Conservation (phyloP, 2,329 filamentous ascomycete genomes). For the Fusarium humuli region DNA sequence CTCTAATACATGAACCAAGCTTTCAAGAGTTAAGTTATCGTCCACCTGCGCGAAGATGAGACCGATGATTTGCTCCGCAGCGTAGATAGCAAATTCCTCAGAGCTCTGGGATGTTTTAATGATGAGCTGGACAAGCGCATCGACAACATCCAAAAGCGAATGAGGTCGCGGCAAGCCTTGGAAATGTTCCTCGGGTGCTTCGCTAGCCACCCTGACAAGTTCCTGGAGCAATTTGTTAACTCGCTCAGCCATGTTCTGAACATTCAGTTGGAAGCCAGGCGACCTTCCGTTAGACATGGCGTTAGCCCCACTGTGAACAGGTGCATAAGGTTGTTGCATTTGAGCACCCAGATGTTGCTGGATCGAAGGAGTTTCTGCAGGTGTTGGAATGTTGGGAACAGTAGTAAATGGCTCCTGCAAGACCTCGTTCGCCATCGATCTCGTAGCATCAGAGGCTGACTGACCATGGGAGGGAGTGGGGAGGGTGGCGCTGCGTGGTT, state of each 20-base stretch:
- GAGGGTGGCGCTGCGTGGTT: conserved; percentile 73
- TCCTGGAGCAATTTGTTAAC: conserved; percentile 69
- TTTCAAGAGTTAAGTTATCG: conserved; percentile 69
- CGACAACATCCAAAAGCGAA: conserved; percentile 70
- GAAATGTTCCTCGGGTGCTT: conserved; percentile 70
- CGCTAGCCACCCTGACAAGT: conserved; percentile 64
- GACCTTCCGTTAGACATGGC: conserved; percentile 64
- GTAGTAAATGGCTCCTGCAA: conserved; percentile 71
- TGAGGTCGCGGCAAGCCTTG: conserved; percentile 68
- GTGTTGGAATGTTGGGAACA: conserved; percentile 68
- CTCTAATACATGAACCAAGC: conserved; percentile 71
- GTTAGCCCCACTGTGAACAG: conserved; percentile 58
- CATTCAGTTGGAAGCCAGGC: conserved; percentile 62
- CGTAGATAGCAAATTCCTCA: conserved; percentile 69
- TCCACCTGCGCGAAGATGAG: conserved; percentile 67
- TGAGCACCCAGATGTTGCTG: conserved; percentile 63
- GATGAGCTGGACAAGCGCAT: conserved; percentile 70
- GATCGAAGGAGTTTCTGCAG: conserved; percentile 69
- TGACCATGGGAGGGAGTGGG: conserved; percentile 67
- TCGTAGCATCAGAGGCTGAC: conserved; percentile 70
- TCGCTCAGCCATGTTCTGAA: conserved; percentile 64
- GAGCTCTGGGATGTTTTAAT: conserved; percentile 72
- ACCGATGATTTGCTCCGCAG: conserved; percentile 69
- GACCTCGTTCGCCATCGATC: conserved; percentile 72
- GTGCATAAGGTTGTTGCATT: conserved; percentile 66